These are phyloP conservation scores for Tulasnella sp. DNA, from an alignment of 768 basidiomycete species.

Conservation along the genomic window DNA sequence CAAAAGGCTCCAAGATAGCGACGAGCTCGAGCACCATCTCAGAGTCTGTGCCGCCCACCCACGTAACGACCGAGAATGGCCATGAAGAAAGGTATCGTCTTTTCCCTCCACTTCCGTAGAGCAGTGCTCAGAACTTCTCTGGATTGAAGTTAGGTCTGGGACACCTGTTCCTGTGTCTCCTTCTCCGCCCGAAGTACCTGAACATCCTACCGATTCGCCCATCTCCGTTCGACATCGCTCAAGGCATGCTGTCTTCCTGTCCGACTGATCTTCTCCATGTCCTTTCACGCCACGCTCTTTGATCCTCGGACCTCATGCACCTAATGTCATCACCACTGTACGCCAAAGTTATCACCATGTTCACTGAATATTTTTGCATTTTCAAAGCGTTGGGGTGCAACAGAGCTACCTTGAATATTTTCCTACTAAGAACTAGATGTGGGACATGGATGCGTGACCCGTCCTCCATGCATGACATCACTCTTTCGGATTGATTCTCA, in stretches of 20 bases:
- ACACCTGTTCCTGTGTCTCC: not conserved
- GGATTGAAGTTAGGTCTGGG: slow-evolving; percentile 5
- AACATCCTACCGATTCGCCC: not conserved
- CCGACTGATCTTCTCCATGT: not conserved
- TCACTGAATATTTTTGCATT: no score
- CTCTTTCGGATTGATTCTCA: no score
- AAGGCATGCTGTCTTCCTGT: slow-evolving; percentile 2
- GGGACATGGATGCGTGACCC: no score
- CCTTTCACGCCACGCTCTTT: not conserved
- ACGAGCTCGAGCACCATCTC: not conserved
- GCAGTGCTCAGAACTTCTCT: not conserved
- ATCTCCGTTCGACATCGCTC: slow-evolving; percentile 8
- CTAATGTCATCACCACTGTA: no score
- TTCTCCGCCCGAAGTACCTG: not conserved
- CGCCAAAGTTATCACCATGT: no score
- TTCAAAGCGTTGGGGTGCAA: no score
- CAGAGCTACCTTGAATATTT: no score
- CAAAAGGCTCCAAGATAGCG: not conserved
- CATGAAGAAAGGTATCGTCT: not conserved
- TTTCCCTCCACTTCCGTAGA: no score
- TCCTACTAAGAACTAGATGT: no score
- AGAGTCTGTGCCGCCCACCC: not conserved
- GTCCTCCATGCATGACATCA: no score
- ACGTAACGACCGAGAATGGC: not conserved
- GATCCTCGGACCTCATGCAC: not conserved